Conservation (phyloP, 78 protist genomes). For the Mantamonas sphyraenae region DNA sequence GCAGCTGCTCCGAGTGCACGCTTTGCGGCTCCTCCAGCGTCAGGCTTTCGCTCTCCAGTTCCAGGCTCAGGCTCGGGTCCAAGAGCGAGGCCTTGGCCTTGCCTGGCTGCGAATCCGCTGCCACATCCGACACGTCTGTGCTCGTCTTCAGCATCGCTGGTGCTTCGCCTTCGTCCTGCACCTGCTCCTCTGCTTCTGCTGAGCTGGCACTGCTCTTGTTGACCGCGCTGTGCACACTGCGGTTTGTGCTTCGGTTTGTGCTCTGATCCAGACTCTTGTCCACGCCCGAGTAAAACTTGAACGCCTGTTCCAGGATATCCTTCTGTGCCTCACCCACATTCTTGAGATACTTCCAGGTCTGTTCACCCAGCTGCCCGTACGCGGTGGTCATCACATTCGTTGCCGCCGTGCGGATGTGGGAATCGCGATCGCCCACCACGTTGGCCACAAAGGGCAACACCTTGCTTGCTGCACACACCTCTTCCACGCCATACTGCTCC, state of each 20-base stretch:
- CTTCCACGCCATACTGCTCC: not conserved
- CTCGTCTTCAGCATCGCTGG: too few species aligned
- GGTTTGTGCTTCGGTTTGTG: not conserved
- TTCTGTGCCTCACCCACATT: too few species aligned
- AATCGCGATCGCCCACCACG: constrained; percentile 6
- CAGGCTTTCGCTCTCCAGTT: too few species aligned
- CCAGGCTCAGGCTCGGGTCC: too few species aligned
- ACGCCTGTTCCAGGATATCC: too few species aligned
- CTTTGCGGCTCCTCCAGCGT: too few species aligned
- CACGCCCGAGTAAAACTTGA: too few species aligned
- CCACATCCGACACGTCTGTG: too few species aligned
- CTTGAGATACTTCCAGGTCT: not conserved
- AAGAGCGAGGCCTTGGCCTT: too few species aligned
- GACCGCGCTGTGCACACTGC: not conserved
- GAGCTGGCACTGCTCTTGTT: not conserved
- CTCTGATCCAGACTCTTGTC: too few species aligned
- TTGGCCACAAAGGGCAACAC: not conserved
- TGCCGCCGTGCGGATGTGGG: not conserved
- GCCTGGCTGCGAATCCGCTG: too few species aligned
- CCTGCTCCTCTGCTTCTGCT: not conserved
- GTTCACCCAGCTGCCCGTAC: not conserved
- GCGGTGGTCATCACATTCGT: not conserved
- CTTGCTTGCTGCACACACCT: not conserved
- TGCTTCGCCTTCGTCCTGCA: not conserved
- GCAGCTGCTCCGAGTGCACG: too few species aligned